These are phyloP conservation scores for Triticum monococcum DNA, from an alignment of 176 grass and related monocot species.

Conservation along the genomic window DNA sequence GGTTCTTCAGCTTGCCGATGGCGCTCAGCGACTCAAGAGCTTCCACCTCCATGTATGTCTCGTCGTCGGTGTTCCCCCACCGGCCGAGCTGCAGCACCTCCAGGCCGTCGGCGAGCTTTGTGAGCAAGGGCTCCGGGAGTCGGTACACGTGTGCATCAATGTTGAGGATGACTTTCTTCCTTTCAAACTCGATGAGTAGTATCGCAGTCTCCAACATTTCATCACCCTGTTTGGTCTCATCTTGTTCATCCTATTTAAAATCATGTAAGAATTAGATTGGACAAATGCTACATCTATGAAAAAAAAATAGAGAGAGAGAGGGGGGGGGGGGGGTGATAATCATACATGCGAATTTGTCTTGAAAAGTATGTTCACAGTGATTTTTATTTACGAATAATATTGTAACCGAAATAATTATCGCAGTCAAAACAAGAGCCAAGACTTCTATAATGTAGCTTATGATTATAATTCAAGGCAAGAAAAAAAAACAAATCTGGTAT, in stretches of 20 bases:
- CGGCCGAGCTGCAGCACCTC: slow-evolving; percentile 24
- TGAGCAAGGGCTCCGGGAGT: background rate
- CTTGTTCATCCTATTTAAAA: background rate
- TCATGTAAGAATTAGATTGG: too few species aligned
- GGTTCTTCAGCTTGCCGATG: slow-evolving; percentile 20
- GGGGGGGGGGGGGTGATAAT: too few species aligned
- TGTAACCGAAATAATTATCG: too few species aligned
- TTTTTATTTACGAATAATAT: too few species aligned
- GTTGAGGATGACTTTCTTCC: slow-evolving; percentile 21
- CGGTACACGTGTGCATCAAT: slow-evolving; percentile 36
- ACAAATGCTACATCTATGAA: too few species aligned
- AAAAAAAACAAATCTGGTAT: too few species aligned
- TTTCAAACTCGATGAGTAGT: background rate
- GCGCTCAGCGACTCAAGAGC: background rate
- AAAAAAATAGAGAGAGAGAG: too few species aligned
- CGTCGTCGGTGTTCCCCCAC: slow-evolving; percentile 10
- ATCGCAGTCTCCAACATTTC: background rate
- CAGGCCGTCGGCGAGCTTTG: background rate
- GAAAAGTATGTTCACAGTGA: too few species aligned
- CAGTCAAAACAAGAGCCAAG: too few species aligned
- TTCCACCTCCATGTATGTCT: slow-evolving; percentile 40
- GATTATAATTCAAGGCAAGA: too few species aligned
- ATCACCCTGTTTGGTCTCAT: background rate
- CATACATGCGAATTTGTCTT: too few species aligned
- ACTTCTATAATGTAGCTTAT: too few species aligned